Conservation (phyloP, 2,329 filamentous ascomycete species). For the Fonsecaea nubica region DNA sequence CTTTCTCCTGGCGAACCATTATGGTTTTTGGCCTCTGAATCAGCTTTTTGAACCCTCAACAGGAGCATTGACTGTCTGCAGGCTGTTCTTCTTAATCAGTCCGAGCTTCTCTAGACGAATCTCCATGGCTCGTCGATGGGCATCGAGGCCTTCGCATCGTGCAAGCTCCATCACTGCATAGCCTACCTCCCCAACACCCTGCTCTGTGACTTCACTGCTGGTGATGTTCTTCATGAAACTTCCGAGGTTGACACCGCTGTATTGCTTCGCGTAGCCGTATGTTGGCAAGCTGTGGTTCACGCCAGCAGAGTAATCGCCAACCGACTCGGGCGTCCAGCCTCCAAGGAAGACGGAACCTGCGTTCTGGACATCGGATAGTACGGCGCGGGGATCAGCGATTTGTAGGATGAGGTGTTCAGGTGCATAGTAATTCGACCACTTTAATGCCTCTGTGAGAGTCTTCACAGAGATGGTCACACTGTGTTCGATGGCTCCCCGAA, state of each 20-base stretch:
- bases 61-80: neutral
- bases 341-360: conserved; percentile 96
- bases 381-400: conserved; percentile 74
- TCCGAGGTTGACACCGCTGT: conserved; percentile 93
- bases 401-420: conserved; percentile 97
- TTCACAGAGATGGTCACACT: conserved; percentile 83
- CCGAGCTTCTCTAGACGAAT: conserved; percentile 61
- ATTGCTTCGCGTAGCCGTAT: conserved; percentile 97
- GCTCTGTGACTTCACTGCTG: conserved; percentile 82
- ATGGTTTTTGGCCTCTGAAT: neutral
- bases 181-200: conserved; percentile 85
- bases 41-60: neutral
- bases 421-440: conserved; percentile 89
- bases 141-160: conserved; percentile 91
- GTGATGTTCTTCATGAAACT: conserved; percentile 99
- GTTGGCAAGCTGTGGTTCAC: conserved; percentile 97
- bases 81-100: conserved; percentile 22
- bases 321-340: conserved; percentile 95
- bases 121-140: conserved; percentile 78
- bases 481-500: conserved; percentile 86
- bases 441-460: conserved; percentile 74
- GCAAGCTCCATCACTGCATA: conserved; percentile 92
- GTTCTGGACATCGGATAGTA: conserved; percentile 83
- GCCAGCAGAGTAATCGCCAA: conserved; percentile 96
- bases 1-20: neutral